Evolutionary conservation across 2,329 filamentous ascomycete species (phyloP).

Genomic region (Curvularia lunata): DNA sequence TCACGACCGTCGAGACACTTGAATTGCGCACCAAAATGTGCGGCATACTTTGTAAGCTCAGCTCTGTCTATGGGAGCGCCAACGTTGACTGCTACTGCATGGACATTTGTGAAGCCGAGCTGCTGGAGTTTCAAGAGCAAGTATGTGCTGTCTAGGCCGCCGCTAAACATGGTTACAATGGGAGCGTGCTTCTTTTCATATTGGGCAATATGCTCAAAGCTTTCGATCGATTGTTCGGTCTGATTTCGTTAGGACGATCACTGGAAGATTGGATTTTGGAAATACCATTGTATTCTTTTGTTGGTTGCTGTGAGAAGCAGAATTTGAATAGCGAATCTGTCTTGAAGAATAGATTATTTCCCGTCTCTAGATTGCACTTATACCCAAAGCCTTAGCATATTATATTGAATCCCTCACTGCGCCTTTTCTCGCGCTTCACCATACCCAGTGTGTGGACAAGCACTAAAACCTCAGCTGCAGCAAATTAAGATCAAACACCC

Average conservation of each 20-base stretch:
- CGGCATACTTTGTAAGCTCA: neutral
- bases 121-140: neutral
- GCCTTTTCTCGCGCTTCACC: no score
- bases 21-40: neutral
- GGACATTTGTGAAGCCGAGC: neutral
- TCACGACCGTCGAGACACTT: neutral
- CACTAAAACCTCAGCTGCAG: no score
- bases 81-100: neutral
- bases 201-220: neutral
- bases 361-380: no score
- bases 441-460: no score
- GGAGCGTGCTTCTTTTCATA: neutral
- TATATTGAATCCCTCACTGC: no score
- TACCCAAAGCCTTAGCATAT: no score
- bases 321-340: no score
- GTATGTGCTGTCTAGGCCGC: neutral
- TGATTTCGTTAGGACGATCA: neutral
- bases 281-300: no score
- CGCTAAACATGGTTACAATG: neutral
- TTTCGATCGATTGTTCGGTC: neutral
- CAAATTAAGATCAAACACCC: no score
- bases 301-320: no score
- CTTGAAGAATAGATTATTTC: no score
- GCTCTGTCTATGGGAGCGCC: neutral
- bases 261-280: no score